These are phyloP conservation scores for Pleurotus pulmonarius DNA, from an alignment of 768 basidiomycete species.

Conservation along the genomic window DNA sequence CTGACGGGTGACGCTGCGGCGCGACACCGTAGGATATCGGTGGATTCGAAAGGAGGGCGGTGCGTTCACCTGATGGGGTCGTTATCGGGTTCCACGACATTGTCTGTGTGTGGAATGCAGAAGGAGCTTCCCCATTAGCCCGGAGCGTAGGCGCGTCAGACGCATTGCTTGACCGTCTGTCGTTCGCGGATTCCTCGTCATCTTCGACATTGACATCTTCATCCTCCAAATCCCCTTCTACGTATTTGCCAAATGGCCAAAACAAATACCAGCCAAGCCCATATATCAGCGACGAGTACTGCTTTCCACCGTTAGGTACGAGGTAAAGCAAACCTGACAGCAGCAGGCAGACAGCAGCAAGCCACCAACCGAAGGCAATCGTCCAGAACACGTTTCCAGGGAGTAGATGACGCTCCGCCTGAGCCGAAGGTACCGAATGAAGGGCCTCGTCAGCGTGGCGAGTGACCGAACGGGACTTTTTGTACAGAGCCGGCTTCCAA, in stretches of 20 bases:
- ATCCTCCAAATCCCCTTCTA: slow-evolving; percentile 71
- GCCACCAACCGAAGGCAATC: slow-evolving; percentile 90
- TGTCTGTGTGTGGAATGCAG: slow-evolving; percentile 35
- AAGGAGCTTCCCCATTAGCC: slow-evolving; percentile 32
- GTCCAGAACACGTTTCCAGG: slow-evolving; percentile 96
- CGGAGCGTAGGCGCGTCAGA: slow-evolving; percentile 36
- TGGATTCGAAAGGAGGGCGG: slow-evolving; percentile 41
- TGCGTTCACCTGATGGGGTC: slow-evolving; percentile 37
- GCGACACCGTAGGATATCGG: slow-evolving; percentile 68
- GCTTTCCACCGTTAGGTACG: slow-evolving; percentile 77
- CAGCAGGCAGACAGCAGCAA: slow-evolving; percentile 66
- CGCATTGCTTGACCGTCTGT: slow-evolving; percentile 22
- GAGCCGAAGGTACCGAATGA: slow-evolving; percentile 88
- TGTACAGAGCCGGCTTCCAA: slow-evolving; percentile 99
- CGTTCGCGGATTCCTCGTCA: slow-evolving; percentile 22
- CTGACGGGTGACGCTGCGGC: slow-evolving; percentile 28
- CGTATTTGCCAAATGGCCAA: slow-evolving; percentile 99
- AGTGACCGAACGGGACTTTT: slow-evolving; percentile 94
- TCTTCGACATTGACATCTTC: slow-evolving; percentile 36
- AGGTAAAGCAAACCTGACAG: slow-evolving; percentile 66
- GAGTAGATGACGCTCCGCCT: slow-evolving; percentile 88
- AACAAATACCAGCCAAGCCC: slow-evolving; percentile 95
- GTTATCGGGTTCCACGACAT: slow-evolving; percentile 40
- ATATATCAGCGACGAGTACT: slow-evolving; percentile 81
- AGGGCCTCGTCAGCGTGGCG: slow-evolving; percentile 94